Base-by-base conservation (phyloP, 1,284 basidiomycete species). In the Amylostereum chailletii region DNA sequence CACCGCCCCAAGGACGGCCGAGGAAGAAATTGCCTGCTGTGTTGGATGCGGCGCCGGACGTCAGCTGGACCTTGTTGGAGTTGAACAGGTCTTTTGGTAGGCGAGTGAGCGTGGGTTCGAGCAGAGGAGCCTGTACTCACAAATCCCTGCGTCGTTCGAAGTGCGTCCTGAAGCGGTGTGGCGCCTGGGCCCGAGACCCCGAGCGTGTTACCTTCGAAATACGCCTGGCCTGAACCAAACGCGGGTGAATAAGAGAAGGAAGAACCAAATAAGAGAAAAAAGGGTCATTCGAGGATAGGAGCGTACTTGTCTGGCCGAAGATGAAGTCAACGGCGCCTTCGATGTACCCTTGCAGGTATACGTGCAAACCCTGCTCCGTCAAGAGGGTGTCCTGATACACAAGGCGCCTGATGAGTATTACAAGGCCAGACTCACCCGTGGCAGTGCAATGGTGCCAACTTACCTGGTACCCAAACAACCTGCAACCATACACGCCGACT, bases 91-190 rank as follows among this genome's bases (percentile, higher is more conserved):
- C 74, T 75, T 39, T 19, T 19, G 19, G 19, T 19, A 19, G 19
- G 19, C 19, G 19, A 19, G 19, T 19, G 19, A 19, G 19, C 19
- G 19, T 19, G 19, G 19, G 19, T 19, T 9, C 43, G 42, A 53
- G 9, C 4, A n/a, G 27, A 19, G 19, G 19, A 19, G 19, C 19
- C 19, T 40, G 69, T 55, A 46, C 51, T 26, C 53, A 76, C 71
- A 80, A 56, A 71, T 76, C 52, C 71, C 71, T 44, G 60, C 60
- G 56, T 78, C 75, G 48, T 72, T 63, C 2, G 69, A 65, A 50
- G 70, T 60, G 44, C 77, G 69, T 31, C 77, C 77, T 48, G 67
- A 75, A 1, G 78, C 78, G n/a, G 76, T 79, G 47, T 66, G 47
- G 58, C 76, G 1, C 77, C 77, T 38, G 65, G 59, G 38, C 65